Evolutionary conservation across 164 flowering plant species (phyloP).

Genomic region (Tinospora cordifolia): DNA sequence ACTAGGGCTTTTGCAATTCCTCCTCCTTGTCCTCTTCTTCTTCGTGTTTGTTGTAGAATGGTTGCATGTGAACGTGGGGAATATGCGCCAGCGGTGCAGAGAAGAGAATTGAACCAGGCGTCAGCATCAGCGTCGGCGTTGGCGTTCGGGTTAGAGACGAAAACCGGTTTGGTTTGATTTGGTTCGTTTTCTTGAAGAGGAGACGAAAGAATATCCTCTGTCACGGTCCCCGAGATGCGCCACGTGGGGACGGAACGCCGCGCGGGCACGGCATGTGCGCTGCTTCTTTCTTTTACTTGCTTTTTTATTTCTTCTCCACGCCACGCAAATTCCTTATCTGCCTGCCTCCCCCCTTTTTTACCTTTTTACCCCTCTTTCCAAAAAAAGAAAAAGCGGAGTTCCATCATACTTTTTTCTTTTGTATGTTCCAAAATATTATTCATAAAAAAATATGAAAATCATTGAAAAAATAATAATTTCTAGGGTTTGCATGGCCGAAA

Average conservation of each 20-base stretch:
- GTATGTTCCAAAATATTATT: no score
- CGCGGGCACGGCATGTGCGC: neutral
- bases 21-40: neutral
- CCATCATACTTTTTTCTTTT: no score
- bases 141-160: neutral
- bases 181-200: no score
- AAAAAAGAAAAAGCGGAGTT: no score
- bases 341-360: neutral
- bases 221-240: neutral
- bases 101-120: neutral
- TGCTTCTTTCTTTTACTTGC: no score
- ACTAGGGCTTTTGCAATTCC: neutral
- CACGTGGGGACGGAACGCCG: neutral
- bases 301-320: neutral
- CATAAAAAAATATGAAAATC: no score
- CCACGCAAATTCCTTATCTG: neutral
- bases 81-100: constrained; percentile 7
- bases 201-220: neutral
- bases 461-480: no score
- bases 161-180: no score
- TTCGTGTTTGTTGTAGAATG: no score
- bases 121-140: neutral
- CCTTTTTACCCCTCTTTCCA: neutral
- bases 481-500: no score
- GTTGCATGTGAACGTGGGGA: constrained; percentile 6